Percentiles rank a stretch among this genome's conserved stretches.
Conservation (phyloP, 768 basidiomycete species). For the Tephrocybe sp. region DNA sequence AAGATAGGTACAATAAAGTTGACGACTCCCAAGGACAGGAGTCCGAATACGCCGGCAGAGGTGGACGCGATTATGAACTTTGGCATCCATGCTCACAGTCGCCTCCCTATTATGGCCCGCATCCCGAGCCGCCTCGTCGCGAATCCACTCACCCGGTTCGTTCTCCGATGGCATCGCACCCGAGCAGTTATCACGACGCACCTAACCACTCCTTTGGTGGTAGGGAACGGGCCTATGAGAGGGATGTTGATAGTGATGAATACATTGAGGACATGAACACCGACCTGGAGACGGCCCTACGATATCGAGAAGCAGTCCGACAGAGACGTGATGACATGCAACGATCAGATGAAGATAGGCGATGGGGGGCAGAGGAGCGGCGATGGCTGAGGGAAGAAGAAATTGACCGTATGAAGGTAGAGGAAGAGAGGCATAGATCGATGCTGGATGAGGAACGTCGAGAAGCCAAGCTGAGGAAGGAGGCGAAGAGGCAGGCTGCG, state of each 20-base stretch:
- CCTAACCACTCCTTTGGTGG: constrained; percentile 20
- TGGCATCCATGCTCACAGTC: constrained; percentile 7
- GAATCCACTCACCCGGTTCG: constrained; percentile 6
- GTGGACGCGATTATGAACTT: constrained; percentile 10
- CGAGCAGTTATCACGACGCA: constrained; percentile 15
- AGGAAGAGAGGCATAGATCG: constrained; percentile 12
- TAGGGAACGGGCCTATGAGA: constrained; percentile 12
- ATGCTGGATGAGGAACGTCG: constrained; percentile 18
- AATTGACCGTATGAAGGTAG: constrained; percentile 18
- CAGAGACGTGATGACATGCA: constrained; percentile 3
- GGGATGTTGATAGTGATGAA: constrained; percentile 19
- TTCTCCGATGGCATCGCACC: constrained; percentile 19
- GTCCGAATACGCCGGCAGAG: constrained; percentile 12
- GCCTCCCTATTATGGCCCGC: constrained; percentile 11
- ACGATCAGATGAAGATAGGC: constrained; percentile 10
- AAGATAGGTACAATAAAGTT: constrained; percentile 10
- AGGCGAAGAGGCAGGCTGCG: constrained; percentile 11
- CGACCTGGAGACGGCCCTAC: constrained; percentile 5
- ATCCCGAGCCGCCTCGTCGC: constrained; percentile 15
- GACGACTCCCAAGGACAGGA: constrained; percentile 12
- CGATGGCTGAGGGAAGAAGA: constrained; percentile 17
- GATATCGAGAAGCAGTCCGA: constrained; percentile 2
- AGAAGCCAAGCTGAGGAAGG: constrained; percentile 10
- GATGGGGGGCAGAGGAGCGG: constrained; percentile 11
- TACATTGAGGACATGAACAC: constrained; percentile 19